A percentile compares a stretch with the other conserved stretches of the same genome.
Conservation (phyloP, 192 early-diverging fungal species). For the Gigaspora rosea region DNA sequence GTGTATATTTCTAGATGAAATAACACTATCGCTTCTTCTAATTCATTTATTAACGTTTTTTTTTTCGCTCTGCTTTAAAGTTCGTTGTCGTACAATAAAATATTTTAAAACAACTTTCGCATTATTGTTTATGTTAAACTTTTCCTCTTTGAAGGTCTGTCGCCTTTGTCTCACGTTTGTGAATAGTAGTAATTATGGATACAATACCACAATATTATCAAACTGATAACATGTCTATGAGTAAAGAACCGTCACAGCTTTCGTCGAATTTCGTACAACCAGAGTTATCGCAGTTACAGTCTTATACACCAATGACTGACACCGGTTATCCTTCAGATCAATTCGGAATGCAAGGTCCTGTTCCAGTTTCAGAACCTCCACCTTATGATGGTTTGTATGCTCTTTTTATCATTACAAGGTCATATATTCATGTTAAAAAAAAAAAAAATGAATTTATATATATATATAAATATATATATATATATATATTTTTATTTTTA, state of each 20-base stretch:
- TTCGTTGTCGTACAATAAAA: background rate
- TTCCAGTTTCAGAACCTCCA: background rate
- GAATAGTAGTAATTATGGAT: no score
- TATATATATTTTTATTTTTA: no score
- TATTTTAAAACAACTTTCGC: no score
- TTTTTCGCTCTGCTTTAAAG: background rate
- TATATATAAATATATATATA: background rate
- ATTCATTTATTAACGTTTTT: background rate
- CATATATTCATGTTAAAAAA: background rate
- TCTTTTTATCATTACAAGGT: background rate
- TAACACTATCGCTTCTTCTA: background rate
- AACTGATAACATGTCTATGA: background rate
- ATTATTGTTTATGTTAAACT: no score
- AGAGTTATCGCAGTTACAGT: background rate
- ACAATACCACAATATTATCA: no score
- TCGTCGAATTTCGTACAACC: slow-evolving; percentile 1
- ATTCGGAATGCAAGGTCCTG: background rate
- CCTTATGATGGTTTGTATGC: slow-evolving; percentile 3
- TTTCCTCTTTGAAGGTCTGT: no score
- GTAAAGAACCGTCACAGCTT: slow-evolving; percentile 1
- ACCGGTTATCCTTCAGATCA: slow-evolving; percentile 4
- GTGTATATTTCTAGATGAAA: background rate
- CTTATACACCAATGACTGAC: background rate
- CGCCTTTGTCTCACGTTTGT: no score
- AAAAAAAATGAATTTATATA: background rate